A percentile compares a stretch with the other conserved stretches of the same genome.
Evolutionary conservation across 2,329 filamentous ascomycete species (phyloP).

Genomic region (Colletotrichum euphorbiae): DNA sequence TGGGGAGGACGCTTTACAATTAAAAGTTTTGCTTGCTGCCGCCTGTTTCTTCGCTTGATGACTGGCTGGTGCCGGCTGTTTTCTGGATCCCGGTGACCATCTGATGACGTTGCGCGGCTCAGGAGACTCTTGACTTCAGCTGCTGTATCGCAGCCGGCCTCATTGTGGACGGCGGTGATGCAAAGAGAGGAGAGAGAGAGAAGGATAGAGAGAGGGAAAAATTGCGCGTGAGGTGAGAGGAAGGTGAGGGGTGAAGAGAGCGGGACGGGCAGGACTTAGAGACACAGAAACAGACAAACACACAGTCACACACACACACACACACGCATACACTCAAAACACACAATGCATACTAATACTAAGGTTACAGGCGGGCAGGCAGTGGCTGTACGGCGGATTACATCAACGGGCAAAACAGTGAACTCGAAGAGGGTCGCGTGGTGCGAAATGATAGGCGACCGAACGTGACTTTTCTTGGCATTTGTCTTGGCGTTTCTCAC

Average conservation of each 20-base stretch:
- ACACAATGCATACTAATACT: no score
- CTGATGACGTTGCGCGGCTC: background rate
- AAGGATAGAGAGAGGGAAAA: background rate
- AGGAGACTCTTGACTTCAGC: background rate
- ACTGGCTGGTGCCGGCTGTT: no score
- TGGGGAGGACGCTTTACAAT: conserved; percentile 10
- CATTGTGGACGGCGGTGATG: background rate
- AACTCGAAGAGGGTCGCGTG: conserved; percentile 34
- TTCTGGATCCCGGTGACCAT: background rate
- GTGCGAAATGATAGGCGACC: conserved; percentile 35
- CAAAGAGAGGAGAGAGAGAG: no score
- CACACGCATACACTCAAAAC: no score
- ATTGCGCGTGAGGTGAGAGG: background rate
- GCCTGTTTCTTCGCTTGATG: background rate
- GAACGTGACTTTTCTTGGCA: conserved; percentile 25
- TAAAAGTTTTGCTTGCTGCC: background rate
- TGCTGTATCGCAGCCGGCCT: background rate
- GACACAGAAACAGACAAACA: background rate
- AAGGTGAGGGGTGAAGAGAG: background rate
- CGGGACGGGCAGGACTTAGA: background rate
- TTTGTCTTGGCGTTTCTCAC: conserved; percentile 28
- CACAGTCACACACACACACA: no score
- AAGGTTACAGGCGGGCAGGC: background rate
- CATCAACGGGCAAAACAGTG: conserved; percentile 34
- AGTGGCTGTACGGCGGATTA: conserved; percentile 23